A percentile compares a stretch with the other conserved stretches of the same genome.
Evolutionary conservation across 768 basidiomycete species (phyloP).

Genomic region (Rhodotorula taiwanensis): DNA sequence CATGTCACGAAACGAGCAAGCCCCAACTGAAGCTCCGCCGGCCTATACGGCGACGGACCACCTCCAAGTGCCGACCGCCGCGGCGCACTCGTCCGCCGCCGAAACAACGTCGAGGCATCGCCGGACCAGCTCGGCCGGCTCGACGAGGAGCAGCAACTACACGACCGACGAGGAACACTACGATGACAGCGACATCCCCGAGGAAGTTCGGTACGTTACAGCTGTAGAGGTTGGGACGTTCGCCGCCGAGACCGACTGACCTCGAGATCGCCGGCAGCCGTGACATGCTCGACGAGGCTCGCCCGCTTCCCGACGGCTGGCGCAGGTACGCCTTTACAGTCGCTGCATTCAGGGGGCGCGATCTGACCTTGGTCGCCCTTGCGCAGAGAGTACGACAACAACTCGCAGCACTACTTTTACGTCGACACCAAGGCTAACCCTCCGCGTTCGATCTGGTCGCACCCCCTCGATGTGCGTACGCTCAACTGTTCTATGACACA

Average conservation of each 20-base stretch:
- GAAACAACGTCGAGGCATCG: background rate
- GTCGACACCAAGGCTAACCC: constrained; percentile 39
- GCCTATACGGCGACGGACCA: constrained; percentile 12
- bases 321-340: background rate
- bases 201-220: no score
- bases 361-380: background rate
- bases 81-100: background rate
- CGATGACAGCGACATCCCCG: background rate
- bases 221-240: no score
- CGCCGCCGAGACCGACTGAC: no score
- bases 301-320: constrained; percentile 39
- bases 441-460: constrained; percentile 40
- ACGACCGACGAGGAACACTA: constrained; percentile 7
- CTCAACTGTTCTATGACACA: background rate
- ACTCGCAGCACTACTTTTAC: constrained; percentile 37
- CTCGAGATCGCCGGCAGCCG: no score
- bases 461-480: constrained; percentile 34
- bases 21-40: constrained; percentile 17
- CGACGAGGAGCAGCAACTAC: background rate
- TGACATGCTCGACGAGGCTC: constrained; percentile 28
- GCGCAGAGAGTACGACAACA: background rate
- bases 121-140: background rate
- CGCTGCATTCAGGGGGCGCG: background rate
- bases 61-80: background rate
- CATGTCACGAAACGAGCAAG: no score